Percentiles rank a stretch among this genome's conserved stretches.
These are phyloP conservation scores for Aspergillus eucalypticola DNA, from an alignment of 2,329 filamentous ascomycete species.

Conservation along the genomic window DNA sequence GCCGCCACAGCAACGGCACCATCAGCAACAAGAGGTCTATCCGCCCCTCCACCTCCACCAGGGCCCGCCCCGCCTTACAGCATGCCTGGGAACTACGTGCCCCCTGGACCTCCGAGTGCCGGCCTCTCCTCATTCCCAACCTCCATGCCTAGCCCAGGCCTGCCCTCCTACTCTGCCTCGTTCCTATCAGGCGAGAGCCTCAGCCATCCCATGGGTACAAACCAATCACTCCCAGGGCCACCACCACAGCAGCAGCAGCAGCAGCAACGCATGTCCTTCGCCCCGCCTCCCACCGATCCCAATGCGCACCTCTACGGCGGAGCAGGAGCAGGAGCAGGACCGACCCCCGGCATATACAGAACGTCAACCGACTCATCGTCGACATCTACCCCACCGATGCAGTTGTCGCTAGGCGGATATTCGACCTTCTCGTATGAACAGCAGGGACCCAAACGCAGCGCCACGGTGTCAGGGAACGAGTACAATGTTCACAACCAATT, in stretches of 20 bases:
- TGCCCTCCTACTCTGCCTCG: slow-evolving; percentile 33
- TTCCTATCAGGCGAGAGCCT: slow-evolving; percentile 21
- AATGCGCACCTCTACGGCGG: slow-evolving; percentile 36
- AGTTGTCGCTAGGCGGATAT: slow-evolving; percentile 38
- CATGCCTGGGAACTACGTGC: slow-evolving; percentile 32
- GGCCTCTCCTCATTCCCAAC: slow-evolving; percentile 32
- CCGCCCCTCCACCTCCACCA: slow-evolving; percentile 21
- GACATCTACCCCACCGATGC: slow-evolving; percentile 25
- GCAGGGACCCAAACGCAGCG: slow-evolving; percentile 21
- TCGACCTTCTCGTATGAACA: slow-evolving; percentile 47
- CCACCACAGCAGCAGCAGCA: neutral
- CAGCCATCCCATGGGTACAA: neutral
- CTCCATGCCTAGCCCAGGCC: slow-evolving; percentile 28
- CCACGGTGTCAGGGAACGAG: slow-evolving; percentile 27
- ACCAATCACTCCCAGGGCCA: neutral
- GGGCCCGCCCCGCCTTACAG: slow-evolving; percentile 26
- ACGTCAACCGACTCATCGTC: slow-evolving; percentile 7
- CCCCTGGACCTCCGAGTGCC: slow-evolving; percentile 38
- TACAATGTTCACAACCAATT: slow-evolving; percentile 50
- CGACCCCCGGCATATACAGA: neutral
- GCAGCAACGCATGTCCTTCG: slow-evolving; percentile 25
- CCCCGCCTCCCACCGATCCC: slow-evolving; percentile 36
- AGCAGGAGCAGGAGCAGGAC: no score
- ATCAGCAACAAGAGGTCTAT: slow-evolving; percentile 8
- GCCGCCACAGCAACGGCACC: neutral